These are phyloP conservation scores for Penicillium verhagenii DNA, from an alignment of 495 filamentous ascomycete species.

Conservation along the genomic window DNA sequence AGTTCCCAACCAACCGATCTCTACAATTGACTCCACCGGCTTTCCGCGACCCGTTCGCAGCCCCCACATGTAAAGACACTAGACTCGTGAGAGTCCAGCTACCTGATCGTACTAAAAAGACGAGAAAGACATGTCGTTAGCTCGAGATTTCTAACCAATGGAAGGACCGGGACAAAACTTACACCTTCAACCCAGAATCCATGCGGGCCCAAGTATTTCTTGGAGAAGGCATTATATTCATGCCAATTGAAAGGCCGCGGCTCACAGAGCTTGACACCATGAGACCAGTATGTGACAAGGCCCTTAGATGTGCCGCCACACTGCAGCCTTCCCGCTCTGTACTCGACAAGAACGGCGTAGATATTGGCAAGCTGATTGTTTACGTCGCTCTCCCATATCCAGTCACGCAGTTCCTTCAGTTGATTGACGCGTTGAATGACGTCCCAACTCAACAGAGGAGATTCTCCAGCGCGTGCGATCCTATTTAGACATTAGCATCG, in stretches of 20 bases:
- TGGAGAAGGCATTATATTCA: neutral
- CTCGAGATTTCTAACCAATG: no score
- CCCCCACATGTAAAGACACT: no score
- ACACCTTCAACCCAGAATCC: slow-evolving; percentile 1
- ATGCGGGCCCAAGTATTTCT: neutral
- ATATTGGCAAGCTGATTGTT: neutral
- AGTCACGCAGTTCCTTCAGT: neutral
- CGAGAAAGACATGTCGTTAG: no score
- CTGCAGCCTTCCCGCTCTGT: neutral
- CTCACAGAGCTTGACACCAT: neutral
- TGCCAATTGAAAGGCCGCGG: slow-evolving; percentile 4
- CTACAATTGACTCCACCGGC: no score
- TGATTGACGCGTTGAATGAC: neutral
- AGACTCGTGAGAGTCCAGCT: no score
- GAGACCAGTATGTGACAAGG: slow-evolving; percentile 5
- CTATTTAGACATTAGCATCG: no score
- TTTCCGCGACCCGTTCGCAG: no score
- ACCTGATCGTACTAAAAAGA: no score
- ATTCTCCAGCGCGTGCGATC: neutral
- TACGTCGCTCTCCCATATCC: neutral
- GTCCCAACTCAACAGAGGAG: neutral
- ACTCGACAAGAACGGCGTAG: neutral
- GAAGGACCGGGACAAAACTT: no score
- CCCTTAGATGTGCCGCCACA: no score
- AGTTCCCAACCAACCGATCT: no score